These are phyloP conservation scores for Lipomyces kockii DNA, from an alignment of 805 yeast genomes.

Conservation along the genomic window DNA sequence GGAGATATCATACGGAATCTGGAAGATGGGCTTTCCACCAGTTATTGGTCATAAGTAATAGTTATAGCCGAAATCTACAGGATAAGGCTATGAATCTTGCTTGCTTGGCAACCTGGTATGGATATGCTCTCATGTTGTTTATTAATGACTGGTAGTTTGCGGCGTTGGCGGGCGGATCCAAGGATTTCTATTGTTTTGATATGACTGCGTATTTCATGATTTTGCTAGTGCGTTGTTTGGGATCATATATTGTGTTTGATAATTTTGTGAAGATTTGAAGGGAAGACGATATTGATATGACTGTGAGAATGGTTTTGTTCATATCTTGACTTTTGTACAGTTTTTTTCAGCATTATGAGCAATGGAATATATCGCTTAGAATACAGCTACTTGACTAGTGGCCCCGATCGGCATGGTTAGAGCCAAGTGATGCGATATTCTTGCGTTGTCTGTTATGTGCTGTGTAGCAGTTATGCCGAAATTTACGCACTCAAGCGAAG, in stretches of 20 bases:
- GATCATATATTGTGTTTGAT: not conserved
- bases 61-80: not conserved
- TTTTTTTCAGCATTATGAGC: not conserved
- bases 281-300: not conserved
- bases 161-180: not conserved
- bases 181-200: not conserved
- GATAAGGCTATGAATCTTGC: not conserved
- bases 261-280: not conserved
- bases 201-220: not conserved
- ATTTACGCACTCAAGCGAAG: too few species aligned
- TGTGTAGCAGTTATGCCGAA: too few species aligned
- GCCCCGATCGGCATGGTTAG: too few species aligned
- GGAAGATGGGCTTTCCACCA: constrained; percentile 42
- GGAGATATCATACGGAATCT: constrained; percentile 43
- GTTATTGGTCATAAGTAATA: constrained; percentile 21
- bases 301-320: not conserved
- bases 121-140: not conserved
- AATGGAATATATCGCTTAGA: not conserved
- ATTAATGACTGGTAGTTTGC: not conserved
- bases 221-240: constrained; percentile 1
- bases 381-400: not conserved
- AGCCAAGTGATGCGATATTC: too few species aligned
- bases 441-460: too few species aligned
- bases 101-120: not conserved
- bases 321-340: not conserved